Evolutionary conservation across 1,139 yeast species (phyloP), one percentile per base, ranked within the genome.

Genomic region (Kodamaea fungicola): DNA sequence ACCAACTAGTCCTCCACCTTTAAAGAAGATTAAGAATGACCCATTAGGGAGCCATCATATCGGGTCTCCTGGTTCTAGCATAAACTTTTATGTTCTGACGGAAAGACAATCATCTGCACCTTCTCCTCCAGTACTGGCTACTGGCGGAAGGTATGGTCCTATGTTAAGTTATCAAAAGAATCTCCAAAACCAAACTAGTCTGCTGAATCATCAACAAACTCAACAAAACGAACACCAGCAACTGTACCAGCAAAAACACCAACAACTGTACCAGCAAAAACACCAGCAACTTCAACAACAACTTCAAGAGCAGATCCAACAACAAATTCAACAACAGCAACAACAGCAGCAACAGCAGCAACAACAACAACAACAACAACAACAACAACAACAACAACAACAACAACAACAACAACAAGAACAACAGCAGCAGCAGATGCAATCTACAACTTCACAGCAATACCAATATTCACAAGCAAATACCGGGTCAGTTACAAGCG

Each of bases 1-100:
- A 19, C 47, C 51, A 7, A 10, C 44, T 24, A 47, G 46, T 10
- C 51, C 52, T 16, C 46, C 44, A 7, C 45, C 45, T 13, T 27
- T 22, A 22, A 47, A 47, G 35, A 40, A 40, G 34, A 25, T 29
- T 21, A 40, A 37, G 32, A 40, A 33, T 30, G 41, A 40, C 12
- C 32, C 8, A 16, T 12, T 33, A 6, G 21, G 30, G 13, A 4
- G 34, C 9, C 42, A 35, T 19, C 29, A 24, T 10, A 28, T 21
- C 6, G 37, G 33, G 23, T 34, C 38, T 7, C 40, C 42, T 3
- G 31, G 36, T 7, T 16, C 37, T 7, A 40, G 35, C 30, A 40
- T 40, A 12, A 37, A 40, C 28, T 40, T 40, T 24, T 40, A 40
- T 30, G 41, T 40, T 26, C 38, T 37, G 37, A 40, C 41, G 8